Evolutionary conservation across 768 basidiomycete species (phyloP), one percentile per base, ranked within the genome.

Genomic region (Pulveroboletus frians): DNA sequence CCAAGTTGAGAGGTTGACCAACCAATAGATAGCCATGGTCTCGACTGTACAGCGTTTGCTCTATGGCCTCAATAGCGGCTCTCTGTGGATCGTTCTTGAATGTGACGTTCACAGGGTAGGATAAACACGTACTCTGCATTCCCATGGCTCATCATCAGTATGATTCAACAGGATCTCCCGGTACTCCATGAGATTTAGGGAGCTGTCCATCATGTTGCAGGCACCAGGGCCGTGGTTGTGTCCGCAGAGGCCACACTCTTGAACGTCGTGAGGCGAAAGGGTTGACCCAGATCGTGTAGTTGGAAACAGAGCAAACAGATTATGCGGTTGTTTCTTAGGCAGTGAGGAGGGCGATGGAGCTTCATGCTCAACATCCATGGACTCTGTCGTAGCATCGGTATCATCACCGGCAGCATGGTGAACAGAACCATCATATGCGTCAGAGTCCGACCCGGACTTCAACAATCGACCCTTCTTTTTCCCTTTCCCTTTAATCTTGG

Each of bases 51-150:
- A 92, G 70, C 3, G 79, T 74, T 50, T 80, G 73, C 49, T 92
- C 89, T 52, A 92, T 89, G 6, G 80, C 79, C 23, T 68, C 66
- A 43, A 92, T 77, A 11, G 89, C 88, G 38, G 75, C 78, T 55
- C 67, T 71, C 87, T 88, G 60, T 42, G 44, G 56, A 10, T 44
- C 1, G 46, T 47, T 42, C 23, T 42, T 46, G 51, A 59, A 49
- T 40, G 14, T 41, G 34, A 49, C 8, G 2, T 39, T 37, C 36
- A 31, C n/a, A 41, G 31, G 34, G 56, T 37, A 36, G 14, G 15
- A 17, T 49, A 3, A 21, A 69, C 71, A 56, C 63, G 20, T 66
- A 87, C 88, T 57, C 86, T 72, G 32, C 76, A 73, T 61, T 84
- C 80, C 58, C 77, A 74, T 38, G 85, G 72, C 55, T 91, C 88